Percentiles rank a stretch among this genome's conserved stretches.
Conservation (phyloP, 257 asterid species). For the Verbena officinalis region DNA sequence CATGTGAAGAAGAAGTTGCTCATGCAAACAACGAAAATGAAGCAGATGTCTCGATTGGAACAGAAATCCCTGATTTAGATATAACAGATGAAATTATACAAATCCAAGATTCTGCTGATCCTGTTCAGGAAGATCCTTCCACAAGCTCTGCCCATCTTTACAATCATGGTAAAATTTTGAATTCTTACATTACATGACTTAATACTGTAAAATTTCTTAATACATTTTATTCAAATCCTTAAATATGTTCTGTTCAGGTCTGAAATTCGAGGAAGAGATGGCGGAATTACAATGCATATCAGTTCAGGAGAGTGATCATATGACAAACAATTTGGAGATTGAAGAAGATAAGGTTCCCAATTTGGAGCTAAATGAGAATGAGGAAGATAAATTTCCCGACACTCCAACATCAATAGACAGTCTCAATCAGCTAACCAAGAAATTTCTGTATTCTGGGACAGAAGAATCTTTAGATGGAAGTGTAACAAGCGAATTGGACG, state of each 20-base stretch:
- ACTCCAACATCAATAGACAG: conserved; percentile 77
- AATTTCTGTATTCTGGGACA: conserved; percentile 56
- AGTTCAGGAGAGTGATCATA: conserved; percentile 39
- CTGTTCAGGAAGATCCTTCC: conserved; percentile 44
- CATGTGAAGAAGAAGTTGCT: conserved; percentile 61
- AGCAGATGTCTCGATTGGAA: conserved; percentile 91
- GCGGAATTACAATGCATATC: conserved; percentile 43
- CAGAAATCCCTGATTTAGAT: conserved; percentile 92
- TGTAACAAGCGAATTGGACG: conserved; percentile 77
- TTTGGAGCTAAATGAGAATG: conserved; percentile 50
- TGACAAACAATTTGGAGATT: conserved; percentile 28
- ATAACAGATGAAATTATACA: conserved; percentile 55
- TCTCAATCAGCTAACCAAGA: conserved; percentile 63
- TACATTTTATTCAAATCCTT: neutral
- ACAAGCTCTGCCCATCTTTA: conserved; percentile 37
- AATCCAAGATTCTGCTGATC: conserved; percentile 36
- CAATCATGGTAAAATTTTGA: conserved; percentile 50
- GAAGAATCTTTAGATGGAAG: conserved; percentile 93
- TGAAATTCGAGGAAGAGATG: conserved; percentile 45
- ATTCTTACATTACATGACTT: neutral
- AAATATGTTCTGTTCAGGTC: conserved; percentile 40
- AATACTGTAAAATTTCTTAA: neutral
- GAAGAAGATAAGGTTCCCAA: conserved; percentile 10
- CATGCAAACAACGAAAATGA: conserved; percentile 66
- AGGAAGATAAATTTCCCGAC: conserved; percentile 80